Conservation (phyloP, 345 rosid genomes). For the Bruguiera parviflora region DNA sequence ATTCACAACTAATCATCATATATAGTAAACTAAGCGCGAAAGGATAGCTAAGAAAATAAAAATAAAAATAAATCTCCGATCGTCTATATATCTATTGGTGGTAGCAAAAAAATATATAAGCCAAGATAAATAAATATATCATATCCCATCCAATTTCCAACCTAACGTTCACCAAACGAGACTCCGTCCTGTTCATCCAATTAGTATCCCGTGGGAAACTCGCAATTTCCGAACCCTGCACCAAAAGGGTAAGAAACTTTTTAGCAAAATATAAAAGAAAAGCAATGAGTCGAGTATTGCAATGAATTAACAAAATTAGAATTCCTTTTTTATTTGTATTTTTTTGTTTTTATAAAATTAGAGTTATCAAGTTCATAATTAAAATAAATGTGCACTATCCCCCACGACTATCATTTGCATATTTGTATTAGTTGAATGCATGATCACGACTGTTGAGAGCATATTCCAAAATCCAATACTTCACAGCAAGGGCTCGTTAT, state of each 20-base stretch:
- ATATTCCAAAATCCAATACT: too few species aligned
- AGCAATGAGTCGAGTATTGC: not conserved
- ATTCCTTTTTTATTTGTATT: too few species aligned
- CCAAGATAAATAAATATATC: not conserved
- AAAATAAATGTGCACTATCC: too few species aligned
- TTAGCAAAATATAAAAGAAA: not conserved
- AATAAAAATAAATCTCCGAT: not conserved
- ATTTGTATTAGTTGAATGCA: too few species aligned
- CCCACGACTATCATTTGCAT: too few species aligned
- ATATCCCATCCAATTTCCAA: not conserved
- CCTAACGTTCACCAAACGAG: not conserved
- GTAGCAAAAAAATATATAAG: not conserved
- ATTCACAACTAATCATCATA: slow-evolving; percentile 8
- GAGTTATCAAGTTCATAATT: too few species aligned
- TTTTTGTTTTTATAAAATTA: too few species aligned
- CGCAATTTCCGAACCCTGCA: slow-evolving; percentile 25
- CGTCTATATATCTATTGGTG: not conserved
- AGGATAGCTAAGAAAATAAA: not conserved
- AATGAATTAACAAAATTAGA: not conserved
- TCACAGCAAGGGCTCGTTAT: too few species aligned
- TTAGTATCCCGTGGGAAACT: slow-evolving; percentile 24
- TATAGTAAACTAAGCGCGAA: not conserved
- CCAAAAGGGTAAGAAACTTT: not conserved
- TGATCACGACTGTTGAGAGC: too few species aligned
- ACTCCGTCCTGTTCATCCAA: not conserved